Conservation (phyloP, 106 monocot species). For the Dactylorhiza incarnata region DNA sequence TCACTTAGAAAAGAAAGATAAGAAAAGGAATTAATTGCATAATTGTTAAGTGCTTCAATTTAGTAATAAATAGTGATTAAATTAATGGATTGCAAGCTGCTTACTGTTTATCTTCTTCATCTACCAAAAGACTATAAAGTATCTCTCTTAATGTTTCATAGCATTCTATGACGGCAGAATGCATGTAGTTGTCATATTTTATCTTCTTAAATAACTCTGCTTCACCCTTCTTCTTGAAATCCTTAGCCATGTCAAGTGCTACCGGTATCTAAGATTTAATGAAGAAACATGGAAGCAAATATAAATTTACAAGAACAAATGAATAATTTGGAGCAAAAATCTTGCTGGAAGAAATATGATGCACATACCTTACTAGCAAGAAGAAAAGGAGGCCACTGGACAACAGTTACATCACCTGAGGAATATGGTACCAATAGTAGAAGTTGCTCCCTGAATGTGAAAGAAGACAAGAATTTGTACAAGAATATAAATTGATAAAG, state of each 20-base stretch:
- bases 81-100: constrained; percentile 10
- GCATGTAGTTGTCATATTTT: constrained; percentile 73
- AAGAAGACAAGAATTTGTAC: constrained; percentile 9
- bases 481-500: constrained; percentile 2
- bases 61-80: not conserved
- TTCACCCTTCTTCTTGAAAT: constrained; percentile 77
- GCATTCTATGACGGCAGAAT: constrained; percentile 73
- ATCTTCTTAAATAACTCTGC: constrained; percentile 72
- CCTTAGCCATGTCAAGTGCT: constrained; percentile 93
- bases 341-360: not conserved
- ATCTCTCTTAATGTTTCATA: constrained; percentile 73
- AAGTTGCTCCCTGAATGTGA: constrained; percentile 57
- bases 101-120: constrained; percentile 56
- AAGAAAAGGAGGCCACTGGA: constrained; percentile 98
- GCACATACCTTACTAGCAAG: constrained; percentile 88
- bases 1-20: constrained; percentile 2
- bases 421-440: constrained; percentile 84
- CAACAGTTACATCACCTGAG: constrained; percentile 52
- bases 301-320: not conserved
- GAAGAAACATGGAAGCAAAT: not conserved
- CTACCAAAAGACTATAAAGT: constrained; percentile 49
- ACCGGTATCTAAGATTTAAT: constrained; percentile 63
- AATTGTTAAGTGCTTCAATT: constrained; percentile 5
- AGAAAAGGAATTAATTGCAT: not conserved
- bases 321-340: not conserved